Percentiles rank a stretch among this genome's conserved stretches.
Conservation (phyloP, 202 grass and related monocot species). For the Carex arenaria region DNA sequence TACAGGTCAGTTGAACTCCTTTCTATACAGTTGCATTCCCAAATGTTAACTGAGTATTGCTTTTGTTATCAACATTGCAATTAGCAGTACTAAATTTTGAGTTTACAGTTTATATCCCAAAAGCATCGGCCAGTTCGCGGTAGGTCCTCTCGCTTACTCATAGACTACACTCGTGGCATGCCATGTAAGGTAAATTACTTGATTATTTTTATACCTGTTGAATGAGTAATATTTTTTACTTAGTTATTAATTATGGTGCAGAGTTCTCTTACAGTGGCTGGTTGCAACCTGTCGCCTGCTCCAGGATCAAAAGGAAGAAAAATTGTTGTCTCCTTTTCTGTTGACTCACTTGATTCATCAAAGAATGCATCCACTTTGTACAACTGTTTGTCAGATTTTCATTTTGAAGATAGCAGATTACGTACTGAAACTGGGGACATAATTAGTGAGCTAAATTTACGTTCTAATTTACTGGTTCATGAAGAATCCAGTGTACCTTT, state of each 20-base stretch:
- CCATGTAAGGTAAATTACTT: constrained; percentile 77
- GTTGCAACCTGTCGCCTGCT: constrained; percentile 71
- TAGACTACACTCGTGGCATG: constrained; percentile 63
- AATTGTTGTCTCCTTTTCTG: constrained; percentile 72
- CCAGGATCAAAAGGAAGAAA: constrained; percentile 86
- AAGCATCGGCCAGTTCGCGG: constrained; percentile 82
- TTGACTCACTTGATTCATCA: constrained; percentile 46
- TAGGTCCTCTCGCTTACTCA: constrained; percentile 50
- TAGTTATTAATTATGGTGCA: constrained; percentile 38
- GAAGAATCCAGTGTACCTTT: constrained; percentile 41
- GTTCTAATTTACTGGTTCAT: constrained; percentile 35
- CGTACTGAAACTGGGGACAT: constrained; percentile 51
- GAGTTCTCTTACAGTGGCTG: constrained; percentile 77
- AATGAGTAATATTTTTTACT: constrained; percentile 10
- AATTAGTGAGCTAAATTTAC: constrained; percentile 33
- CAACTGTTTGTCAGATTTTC: constrained; percentile 43
- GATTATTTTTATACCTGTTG: constrained; percentile 17
- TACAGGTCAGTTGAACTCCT: constrained; percentile 52
- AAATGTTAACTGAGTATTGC: constrained; percentile 1
- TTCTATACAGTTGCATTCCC: not conserved
- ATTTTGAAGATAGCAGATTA: constrained; percentile 32
- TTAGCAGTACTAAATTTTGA: not conserved
- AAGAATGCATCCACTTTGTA: constrained; percentile 35
- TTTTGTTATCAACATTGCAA: constrained; percentile 14
- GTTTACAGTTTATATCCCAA: constrained; percentile 76